A percentile compares a stretch with the other conserved stretches of the same genome.
phyloP scores from a whole-genome alignment of 176 grass and related monocot genomes.

The Oryza longistaminata region DNA sequence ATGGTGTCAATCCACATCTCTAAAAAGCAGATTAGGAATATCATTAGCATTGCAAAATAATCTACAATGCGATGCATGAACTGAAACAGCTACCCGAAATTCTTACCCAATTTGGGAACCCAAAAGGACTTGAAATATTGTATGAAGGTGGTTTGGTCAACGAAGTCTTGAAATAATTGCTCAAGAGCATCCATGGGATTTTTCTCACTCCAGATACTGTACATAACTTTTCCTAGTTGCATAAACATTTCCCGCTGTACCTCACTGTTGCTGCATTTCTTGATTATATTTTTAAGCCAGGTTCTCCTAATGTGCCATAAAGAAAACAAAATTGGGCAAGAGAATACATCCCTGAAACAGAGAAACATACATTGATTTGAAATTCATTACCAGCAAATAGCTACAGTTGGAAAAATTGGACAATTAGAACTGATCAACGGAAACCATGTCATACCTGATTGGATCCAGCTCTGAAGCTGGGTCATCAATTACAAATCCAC shows the following conservation, averaged over 20 bases:
- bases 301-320: constrained; percentile 78
- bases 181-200: constrained; percentile 64
- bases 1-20: constrained; percentile 92
- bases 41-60: constrained; percentile 8
- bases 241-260: constrained; percentile 67
- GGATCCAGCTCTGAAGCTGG: constrained; percentile 79
- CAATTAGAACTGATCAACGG: neutral
- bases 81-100: neutral
- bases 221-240: constrained; percentile 68
- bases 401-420: neutral
- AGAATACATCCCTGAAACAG: constrained; percentile 71
- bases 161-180: constrained; percentile 81
- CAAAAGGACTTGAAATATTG: constrained; percentile 93
- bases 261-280: constrained; percentile 78
- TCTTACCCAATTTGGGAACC: constrained; percentile 92
- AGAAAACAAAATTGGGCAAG: constrained; percentile 77
- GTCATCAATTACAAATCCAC: constrained; percentile 78
- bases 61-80: constrained; percentile 3
- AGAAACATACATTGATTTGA: constrained; percentile 14
- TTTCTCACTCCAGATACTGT: constrained; percentile 67
- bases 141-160: constrained; percentile 78
- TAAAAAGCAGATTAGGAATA: constrained; percentile 44
- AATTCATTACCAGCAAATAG: neutral
- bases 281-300: constrained; percentile 87
- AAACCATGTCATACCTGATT: constrained; percentile 56